A percentile compares a stretch with the other conserved stretches of the same genome.
These are phyloP conservation scores for Colletotrichum cordylinicola DNA, from an alignment of 2,329 filamentous ascomycete genomes.

Conservation along the genomic window DNA sequence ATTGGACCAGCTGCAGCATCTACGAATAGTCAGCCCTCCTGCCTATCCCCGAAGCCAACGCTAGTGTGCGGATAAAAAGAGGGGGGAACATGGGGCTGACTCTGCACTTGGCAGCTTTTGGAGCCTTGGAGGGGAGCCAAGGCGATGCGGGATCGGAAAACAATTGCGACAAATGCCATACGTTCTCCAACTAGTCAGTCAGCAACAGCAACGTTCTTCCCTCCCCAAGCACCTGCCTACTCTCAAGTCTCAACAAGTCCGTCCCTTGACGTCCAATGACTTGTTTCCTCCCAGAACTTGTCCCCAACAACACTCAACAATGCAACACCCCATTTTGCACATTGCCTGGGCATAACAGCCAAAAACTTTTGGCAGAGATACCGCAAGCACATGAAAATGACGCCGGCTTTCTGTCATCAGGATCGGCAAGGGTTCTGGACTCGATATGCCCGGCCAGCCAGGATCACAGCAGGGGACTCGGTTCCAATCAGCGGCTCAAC, in stretches of 20 bases:
- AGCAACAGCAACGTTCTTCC: background rate
- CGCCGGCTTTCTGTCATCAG: background rate
- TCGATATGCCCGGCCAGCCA: background rate
- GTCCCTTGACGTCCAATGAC: background rate
- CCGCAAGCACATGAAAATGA: background rate
- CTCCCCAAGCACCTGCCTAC: background rate
- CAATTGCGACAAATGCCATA: background rate
- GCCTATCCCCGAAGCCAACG: background rate
- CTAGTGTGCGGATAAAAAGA: slow-evolving; percentile 18
- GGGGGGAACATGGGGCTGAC: background rate
- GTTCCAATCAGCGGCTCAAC: background rate
- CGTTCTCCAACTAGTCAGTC: background rate
- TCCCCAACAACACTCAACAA: background rate
- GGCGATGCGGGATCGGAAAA: slow-evolving; percentile 8
- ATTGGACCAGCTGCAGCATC: background rate
- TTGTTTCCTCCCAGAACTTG: background rate
- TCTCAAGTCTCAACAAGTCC: background rate
- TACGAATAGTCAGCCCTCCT: background rate
- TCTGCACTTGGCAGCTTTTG: slow-evolving; percentile 3
- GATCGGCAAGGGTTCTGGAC: background rate
- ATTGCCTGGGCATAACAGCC: background rate
- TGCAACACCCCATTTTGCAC: background rate
- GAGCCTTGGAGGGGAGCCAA: background rate
- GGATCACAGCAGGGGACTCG: background rate
- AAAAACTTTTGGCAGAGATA: background rate